phyloP scores from a whole-genome alignment of 768 basidiomycete genomes.

The Suillus hirtellus region DNA sequence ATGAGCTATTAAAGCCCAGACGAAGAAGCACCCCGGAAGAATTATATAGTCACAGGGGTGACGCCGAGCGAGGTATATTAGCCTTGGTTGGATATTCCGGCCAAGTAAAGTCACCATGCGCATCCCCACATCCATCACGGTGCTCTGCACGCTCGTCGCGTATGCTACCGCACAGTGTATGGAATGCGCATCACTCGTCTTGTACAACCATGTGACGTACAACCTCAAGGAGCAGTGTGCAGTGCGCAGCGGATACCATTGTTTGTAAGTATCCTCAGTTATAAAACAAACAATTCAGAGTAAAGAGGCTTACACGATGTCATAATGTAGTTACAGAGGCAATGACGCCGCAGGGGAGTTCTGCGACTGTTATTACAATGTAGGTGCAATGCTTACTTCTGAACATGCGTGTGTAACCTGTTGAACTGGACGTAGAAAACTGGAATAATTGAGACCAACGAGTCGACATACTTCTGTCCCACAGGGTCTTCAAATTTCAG shows the following conservation, averaged over 20 bases:
- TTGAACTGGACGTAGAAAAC: conserved; percentile 1
- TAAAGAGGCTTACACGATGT: background rate
- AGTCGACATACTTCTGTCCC: conserved; percentile 3
- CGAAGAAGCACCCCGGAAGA: background rate
- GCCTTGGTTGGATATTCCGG: background rate
- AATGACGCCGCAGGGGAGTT: background rate
- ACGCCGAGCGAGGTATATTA: background rate
- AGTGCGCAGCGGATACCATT: conserved; percentile 4
- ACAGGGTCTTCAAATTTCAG: background rate
- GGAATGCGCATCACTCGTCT: background rate
- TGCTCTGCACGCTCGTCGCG: background rate
- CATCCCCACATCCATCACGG: conserved; percentile 3
- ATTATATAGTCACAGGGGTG: background rate
- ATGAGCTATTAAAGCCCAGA: background rate
- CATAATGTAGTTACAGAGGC: background rate
- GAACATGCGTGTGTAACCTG: background rate
- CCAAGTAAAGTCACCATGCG: background rate
- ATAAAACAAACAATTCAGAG: background rate
- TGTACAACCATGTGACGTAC: background rate
- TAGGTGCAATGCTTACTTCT: background rate
- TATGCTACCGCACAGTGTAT: background rate
- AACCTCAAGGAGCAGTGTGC: conserved; percentile 1
- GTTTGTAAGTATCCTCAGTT: background rate
- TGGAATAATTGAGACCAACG: background rate
- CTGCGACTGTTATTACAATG: conserved; percentile 5